Evolutionary conservation across 805 yeast genomes (phyloP).

Genomic region (Yarrowia sp.): DNA sequence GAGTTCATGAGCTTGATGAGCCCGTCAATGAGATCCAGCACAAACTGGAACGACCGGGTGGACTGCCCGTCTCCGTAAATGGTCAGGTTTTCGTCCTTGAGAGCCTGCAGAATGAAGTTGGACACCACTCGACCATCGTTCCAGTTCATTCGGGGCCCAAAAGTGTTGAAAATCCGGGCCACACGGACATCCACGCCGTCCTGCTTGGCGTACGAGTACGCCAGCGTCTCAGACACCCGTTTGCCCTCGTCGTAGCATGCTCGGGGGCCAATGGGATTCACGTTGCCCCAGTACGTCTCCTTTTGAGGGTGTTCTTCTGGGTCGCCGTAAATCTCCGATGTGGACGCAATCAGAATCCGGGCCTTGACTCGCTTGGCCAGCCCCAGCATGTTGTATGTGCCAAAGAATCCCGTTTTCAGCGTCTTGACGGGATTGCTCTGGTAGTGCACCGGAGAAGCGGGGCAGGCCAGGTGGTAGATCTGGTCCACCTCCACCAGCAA

Average conservation of each 20-base stretch:
- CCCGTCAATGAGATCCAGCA: constrained; percentile 34
- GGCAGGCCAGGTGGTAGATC: constrained; percentile 35
- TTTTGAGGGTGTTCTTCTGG: constrained; percentile 35
- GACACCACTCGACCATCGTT: constrained; percentile 35
- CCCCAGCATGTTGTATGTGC: constrained; percentile 36
- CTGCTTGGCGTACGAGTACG: constrained; percentile 33
- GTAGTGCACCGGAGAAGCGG: constrained; percentile 35
- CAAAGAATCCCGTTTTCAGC: constrained; percentile 34
- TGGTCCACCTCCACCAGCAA: constrained; percentile 34
- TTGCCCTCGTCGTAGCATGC: constrained; percentile 37
- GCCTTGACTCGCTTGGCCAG: constrained; percentile 36
- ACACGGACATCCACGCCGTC: constrained; percentile 34
- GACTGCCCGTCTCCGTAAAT: constrained; percentile 32
- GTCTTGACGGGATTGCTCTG: constrained; percentile 35
- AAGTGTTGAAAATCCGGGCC: constrained; percentile 35
- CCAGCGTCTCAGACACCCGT: constrained; percentile 34
- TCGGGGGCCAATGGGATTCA: constrained; percentile 33
- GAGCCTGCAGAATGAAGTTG: constrained; percentile 34
- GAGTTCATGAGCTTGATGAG: constrained; percentile 33
- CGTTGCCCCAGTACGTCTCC: constrained; percentile 34
- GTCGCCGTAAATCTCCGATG: constrained; percentile 35
- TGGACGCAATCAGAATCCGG: constrained; percentile 33
- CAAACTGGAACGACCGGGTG: constrained; percentile 34
- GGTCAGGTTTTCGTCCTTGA: constrained; percentile 32
- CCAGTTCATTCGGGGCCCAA: constrained; percentile 36